A percentile compares a stretch with the other conserved stretches of the same genome.
phyloP scores from a whole-genome alignment of 2,329 filamentous ascomycete genomes.

The Microdochium nivale region DNA sequence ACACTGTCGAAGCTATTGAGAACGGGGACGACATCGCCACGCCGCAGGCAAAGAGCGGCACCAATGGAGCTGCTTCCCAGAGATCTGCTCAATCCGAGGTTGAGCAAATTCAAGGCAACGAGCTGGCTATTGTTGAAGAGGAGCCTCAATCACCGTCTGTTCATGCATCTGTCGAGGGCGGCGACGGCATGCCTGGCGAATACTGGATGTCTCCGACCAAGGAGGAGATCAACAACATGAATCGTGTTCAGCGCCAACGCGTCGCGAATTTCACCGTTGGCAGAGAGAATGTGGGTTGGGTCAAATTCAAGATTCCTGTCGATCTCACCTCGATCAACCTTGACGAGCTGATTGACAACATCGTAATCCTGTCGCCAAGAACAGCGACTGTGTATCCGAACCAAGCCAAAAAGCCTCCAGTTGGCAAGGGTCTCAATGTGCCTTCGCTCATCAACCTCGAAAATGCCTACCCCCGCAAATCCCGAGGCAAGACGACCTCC shows the following conservation, averaged over 20 bases:
- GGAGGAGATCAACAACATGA: slow-evolving; percentile 71
- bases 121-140: slow-evolving; percentile 73
- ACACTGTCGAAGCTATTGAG: slow-evolving; percentile 37
- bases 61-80: slow-evolving; percentile 30
- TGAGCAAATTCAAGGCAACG: slow-evolving; percentile 65
- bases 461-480: slow-evolving; percentile 81
- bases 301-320: slow-evolving; percentile 73
- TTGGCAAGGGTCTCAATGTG: slow-evolving; percentile 85
- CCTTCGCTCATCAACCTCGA: slow-evolving; percentile 81
- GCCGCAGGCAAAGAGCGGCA: slow-evolving; percentile 27
- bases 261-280: slow-evolving; percentile 74
- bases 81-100: slow-evolving; percentile 46
- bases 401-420: slow-evolving; percentile 66
- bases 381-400: slow-evolving; percentile 83
- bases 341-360: slow-evolving; percentile 67
- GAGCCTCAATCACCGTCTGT: slow-evolving; percentile 25
- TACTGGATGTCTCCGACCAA: slow-evolving; percentile 82
- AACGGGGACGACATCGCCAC: slow-evolving; percentile 21
- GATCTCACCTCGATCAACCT: slow-evolving; percentile 74
- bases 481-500: slow-evolving; percentile 51
- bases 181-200: slow-evolving; percentile 52
- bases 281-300: slow-evolving; percentile 69
- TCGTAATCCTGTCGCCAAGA: slow-evolving; percentile 69
- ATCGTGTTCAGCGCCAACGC: slow-evolving; percentile 66
- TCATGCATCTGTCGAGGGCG: not conserved